phyloP scores from a whole-genome alignment of 768 basidiomycete genomes.

The Russula emetica region DNA sequence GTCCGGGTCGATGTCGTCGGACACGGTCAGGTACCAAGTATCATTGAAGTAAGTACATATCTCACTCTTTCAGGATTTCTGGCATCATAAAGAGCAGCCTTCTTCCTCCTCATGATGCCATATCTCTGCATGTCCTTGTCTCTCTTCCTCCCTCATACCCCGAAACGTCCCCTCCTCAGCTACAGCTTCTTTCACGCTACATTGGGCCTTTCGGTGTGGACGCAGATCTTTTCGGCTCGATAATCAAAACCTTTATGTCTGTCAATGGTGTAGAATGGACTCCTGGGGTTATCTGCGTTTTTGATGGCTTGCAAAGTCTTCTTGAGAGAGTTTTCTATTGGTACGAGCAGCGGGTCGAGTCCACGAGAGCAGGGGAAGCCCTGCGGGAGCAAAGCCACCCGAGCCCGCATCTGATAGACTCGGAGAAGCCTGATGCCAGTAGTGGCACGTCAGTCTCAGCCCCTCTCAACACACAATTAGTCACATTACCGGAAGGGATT shows the following conservation, averaged over 20 bases:
- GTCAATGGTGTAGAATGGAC: constrained; percentile 72
- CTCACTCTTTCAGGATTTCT: background rate
- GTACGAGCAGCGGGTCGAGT: constrained; percentile 64
- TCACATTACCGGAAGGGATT: constrained; percentile 54
- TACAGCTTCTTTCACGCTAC: constrained; percentile 82
- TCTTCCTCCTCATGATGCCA: constrained; percentile 46
- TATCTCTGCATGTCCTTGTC: constrained; percentile 38
- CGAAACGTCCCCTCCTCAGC: constrained; percentile 61
- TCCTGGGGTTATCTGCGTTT: constrained; percentile 71
- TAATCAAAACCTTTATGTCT: constrained; percentile 80
- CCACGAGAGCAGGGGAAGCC: constrained; percentile 51
- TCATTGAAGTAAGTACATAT: constrained; percentile 51
- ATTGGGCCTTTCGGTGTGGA: constrained; percentile 76
- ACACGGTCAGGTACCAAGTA: constrained; percentile 60
- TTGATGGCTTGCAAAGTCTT: constrained; percentile 79
- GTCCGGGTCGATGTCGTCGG: constrained; percentile 26
- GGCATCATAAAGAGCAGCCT: constrained; percentile 34
- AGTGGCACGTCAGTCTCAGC: background rate
- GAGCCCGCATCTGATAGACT: background rate
- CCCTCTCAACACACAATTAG: background rate
- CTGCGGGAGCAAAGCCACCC: constrained; percentile 46
- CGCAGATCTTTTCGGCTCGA: constrained; percentile 65
- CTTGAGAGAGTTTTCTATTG: constrained; percentile 62
- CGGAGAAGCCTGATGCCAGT: background rate
- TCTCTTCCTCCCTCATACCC: constrained; percentile 58